Evolutionary conservation across 495 filamentous ascomycete species (phyloP).

Genomic region (Daldinia caldariorum): DNA sequence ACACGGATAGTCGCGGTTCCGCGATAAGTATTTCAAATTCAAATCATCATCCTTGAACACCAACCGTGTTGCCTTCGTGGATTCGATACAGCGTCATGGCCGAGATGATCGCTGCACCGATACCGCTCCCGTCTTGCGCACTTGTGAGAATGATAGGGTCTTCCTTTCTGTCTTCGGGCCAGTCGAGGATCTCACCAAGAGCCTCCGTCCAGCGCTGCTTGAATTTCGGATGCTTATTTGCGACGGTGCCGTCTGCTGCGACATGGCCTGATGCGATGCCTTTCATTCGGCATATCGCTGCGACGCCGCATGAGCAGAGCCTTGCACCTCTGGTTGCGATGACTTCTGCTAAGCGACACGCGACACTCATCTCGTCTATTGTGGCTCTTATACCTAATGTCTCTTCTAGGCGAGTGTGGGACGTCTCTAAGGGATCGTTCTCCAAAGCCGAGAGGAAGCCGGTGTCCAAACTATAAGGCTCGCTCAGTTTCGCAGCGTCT

Average conservation of each 20-base stretch:
- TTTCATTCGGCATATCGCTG: constrained; percentile 86
- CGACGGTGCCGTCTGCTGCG: constrained; percentile 82
- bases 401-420: constrained; percentile 68
- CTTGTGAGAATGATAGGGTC: constrained; percentile 77
- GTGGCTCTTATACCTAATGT: constrained; percentile 67
- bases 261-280: constrained; percentile 78
- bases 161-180: constrained; percentile 66
- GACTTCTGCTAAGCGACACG: constrained; percentile 77
- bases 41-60: constrained; percentile 55
- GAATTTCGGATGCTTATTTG: constrained; percentile 89
- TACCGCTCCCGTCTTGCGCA: constrained; percentile 84
- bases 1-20: not conserved
- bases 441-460: constrained; percentile 81
- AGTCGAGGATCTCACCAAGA: constrained; percentile 85
- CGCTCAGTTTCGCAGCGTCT: constrained; percentile 70
- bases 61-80: constrained; percentile 69
- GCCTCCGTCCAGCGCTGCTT: constrained; percentile 78
- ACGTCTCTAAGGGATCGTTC: constrained; percentile 80
- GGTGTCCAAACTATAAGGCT: constrained; percentile 77
- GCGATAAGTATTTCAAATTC: not conserved
- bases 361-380: constrained; percentile 73
- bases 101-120: constrained; percentile 82
- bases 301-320: constrained; percentile 81
- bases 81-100: constrained; percentile 81
- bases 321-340: constrained; percentile 84